A percentile compares a stretch with the other conserved stretches of the same genome.
Conservation (phyloP, 2,329 filamentous ascomycete species). For the Diaporthe destruens region DNA sequence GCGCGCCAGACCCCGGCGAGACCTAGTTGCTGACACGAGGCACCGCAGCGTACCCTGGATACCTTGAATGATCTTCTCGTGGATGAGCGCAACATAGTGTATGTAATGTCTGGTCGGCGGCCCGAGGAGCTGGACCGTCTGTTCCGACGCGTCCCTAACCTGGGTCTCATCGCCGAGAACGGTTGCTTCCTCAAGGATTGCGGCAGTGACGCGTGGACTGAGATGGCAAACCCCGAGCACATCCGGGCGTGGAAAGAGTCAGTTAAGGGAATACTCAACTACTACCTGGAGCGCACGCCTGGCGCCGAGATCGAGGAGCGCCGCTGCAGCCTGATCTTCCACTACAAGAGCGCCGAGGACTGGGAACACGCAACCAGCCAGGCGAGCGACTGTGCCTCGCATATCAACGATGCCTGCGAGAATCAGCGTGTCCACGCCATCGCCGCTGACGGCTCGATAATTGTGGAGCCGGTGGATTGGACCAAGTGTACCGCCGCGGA, state of each 20-base stretch:
- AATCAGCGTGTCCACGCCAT: slow-evolving; percentile 87
- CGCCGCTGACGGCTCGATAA: slow-evolving; percentile 81
- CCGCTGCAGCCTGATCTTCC: slow-evolving; percentile 92
- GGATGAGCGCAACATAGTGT: slow-evolving; percentile 86
- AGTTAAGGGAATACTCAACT: slow-evolving; percentile 84
- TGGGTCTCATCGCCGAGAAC: slow-evolving; percentile 94
- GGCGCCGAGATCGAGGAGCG: slow-evolving; percentile 90
- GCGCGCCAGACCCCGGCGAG: background rate
- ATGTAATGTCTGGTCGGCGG: slow-evolving; percentile 91
- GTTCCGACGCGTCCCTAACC: slow-evolving; percentile 84
- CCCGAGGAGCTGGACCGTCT: slow-evolving; percentile 89
- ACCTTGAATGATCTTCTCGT: slow-evolving; percentile 84
- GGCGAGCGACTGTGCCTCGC: slow-evolving; percentile 89
- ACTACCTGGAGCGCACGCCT: slow-evolving; percentile 91
- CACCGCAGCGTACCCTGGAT: slow-evolving; percentile 78
- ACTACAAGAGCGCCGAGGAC: slow-evolving; percentile 87
- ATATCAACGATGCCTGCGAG: slow-evolving; percentile 94
- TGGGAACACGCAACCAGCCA: slow-evolving; percentile 80
- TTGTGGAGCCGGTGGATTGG: slow-evolving; percentile 87
- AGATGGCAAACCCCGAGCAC: slow-evolving; percentile 79
- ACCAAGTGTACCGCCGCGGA: slow-evolving; percentile 88
- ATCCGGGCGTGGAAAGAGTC: slow-evolving; percentile 85
- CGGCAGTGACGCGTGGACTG: slow-evolving; percentile 77
- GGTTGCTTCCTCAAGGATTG: slow-evolving; percentile 88
- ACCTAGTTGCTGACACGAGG: slow-evolving; percentile 29